Evolutionary conservation across 176 grass and related monocot genomes (phyloP).

Genomic region (Typha latifolia): DNA sequence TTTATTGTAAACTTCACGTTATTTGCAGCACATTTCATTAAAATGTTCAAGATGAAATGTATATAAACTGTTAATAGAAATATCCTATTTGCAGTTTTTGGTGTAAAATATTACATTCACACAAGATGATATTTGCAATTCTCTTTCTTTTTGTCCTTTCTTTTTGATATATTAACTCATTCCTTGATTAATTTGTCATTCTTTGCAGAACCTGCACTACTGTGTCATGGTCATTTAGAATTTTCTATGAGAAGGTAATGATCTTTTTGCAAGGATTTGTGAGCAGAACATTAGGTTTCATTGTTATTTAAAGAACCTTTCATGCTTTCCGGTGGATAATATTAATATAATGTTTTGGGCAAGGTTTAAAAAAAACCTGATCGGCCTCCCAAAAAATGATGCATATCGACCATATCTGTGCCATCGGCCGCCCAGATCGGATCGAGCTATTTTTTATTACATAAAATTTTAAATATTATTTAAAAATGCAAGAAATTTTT

Average conservation of each 20-base stretch:
- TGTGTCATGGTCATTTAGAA: slow-evolving; percentile 96
- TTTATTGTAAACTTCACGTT: too few species aligned
- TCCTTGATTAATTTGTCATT: background rate
- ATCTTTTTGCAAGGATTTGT: background rate
- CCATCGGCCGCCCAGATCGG: too few species aligned
- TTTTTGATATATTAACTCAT: background rate
- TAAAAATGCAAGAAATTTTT: too few species aligned
- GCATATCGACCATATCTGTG: too few species aligned
- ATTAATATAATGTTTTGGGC: background rate
- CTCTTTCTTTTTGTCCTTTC: background rate
- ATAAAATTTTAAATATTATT: too few species aligned
- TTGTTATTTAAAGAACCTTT: background rate
- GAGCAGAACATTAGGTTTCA: background rate
- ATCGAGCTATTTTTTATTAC: too few species aligned
- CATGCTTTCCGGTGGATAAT: background rate
- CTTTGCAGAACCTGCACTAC: slow-evolving; percentile 93
- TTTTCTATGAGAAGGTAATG: slow-evolving; percentile 99
- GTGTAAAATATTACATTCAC: background rate
- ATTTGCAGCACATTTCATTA: too few species aligned
- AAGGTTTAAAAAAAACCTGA: too few species aligned
- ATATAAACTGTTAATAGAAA: too few species aligned
- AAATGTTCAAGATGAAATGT: too few species aligned
- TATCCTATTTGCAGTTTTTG: too few species aligned
- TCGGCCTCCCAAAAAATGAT: too few species aligned
- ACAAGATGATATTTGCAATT: background rate